Conservation (phyloP, 306 rosid genomes). For the Begonia peltatifolia region DNA sequence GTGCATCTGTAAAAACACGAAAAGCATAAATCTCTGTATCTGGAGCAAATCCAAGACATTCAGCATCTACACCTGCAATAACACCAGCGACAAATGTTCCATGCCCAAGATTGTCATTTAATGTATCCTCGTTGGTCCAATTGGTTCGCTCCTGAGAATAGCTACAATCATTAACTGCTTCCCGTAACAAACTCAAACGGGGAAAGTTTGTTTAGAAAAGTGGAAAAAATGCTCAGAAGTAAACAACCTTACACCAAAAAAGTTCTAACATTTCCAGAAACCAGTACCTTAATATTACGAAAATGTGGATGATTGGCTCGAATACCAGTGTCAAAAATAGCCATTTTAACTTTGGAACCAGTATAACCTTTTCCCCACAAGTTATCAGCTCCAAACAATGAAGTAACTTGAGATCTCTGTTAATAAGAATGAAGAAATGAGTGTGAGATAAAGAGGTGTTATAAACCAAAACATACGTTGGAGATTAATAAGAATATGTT, state of each 20-base stretch:
- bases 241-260: too few species aligned
- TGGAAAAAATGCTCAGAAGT: too few species aligned
- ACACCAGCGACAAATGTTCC: conserved; percentile 99
- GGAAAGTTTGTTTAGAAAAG: too few species aligned
- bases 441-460: conserved; percentile 8
- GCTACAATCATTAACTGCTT: conserved; percentile 12
- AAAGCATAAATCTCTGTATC: conserved; percentile 96
- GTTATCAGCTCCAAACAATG: conserved; percentile 75
- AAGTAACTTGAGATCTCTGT: conserved; percentile 87
- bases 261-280: background rate
- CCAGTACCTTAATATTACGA: conserved; percentile 69
- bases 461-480: background rate
- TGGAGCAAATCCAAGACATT: conserved; percentile 94
- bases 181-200: background rate
- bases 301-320: conserved; percentile 91
- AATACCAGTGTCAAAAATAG: conserved; percentile 93
- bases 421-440: conserved; percentile 9
- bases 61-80: conserved; percentile 72
- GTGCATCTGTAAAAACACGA: conserved; percentile 98
- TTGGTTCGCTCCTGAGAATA: conserved; percentile 82
- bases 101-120: conserved; percentile 94
- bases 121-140: conserved; percentile 90
- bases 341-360: conserved; percentile 89
- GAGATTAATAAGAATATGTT: background rate
- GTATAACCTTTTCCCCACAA: conserved; percentile 80